Percentiles rank a stretch among this genome's conserved stretches.
Conservation (phyloP, 2,329 filamentous ascomycete species). For the Aspergillus fructus region DNA sequence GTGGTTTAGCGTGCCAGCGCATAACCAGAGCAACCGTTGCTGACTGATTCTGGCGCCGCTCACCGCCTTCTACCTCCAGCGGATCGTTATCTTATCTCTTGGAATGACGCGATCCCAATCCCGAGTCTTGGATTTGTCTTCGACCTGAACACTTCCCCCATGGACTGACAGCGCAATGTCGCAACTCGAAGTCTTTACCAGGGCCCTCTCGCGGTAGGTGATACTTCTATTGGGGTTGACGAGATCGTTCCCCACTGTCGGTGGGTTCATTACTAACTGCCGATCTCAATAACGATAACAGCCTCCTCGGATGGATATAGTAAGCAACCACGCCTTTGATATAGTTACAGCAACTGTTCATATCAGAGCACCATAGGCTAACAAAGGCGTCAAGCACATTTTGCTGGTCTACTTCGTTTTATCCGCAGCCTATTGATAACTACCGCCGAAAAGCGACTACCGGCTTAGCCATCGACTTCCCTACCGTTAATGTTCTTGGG, state of each 20-base stretch:
- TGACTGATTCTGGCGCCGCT: conserved; percentile 22
- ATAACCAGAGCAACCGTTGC: conserved; percentile 41
- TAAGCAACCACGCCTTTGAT: conserved; percentile 27
- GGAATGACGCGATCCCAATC: conserved; percentile 6
- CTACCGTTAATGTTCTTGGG: conserved; percentile 65
- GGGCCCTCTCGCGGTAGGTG: conserved; percentile 44
- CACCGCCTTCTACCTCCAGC: too few relatives aligned
- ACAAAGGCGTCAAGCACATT: conserved; percentile 47
- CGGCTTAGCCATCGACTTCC: conserved; percentile 86
- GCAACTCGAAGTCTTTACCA: conserved; percentile 37
- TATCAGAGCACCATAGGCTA: neutral
- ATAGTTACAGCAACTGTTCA: neutral
- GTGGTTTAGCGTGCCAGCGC: conserved; percentile 39
- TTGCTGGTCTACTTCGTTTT: conserved; percentile 86
- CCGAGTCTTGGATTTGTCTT: neutral
- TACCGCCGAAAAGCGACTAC: conserved; percentile 71
- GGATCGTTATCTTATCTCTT: conserved; percentile 26
- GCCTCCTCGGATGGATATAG: conserved; percentile 73
- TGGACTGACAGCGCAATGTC: conserved; percentile 23
- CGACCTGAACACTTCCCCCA: neutral
- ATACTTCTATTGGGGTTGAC: neutral
- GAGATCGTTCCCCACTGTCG: neutral
- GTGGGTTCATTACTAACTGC: conserved; percentile 19
- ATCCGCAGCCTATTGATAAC: conserved; percentile 85
- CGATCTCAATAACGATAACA: conserved; percentile 35